Percentiles rank a stretch among this genome's conserved stretches.
phyloP scores from a whole-genome alignment of 192 early-diverging fungal genomes.

The Umbelopsis sp. region DNA sequence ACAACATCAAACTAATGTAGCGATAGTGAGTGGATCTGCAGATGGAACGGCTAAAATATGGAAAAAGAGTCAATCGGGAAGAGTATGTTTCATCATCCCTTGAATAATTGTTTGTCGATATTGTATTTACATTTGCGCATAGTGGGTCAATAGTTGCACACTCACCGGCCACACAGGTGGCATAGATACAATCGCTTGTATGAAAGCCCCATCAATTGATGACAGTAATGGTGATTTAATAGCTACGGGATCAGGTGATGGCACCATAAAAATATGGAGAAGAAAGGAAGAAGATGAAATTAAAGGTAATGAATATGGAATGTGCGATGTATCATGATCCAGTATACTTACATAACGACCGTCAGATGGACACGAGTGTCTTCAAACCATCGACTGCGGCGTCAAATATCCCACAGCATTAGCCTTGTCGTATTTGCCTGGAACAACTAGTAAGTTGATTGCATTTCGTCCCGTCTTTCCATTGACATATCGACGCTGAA shows the following conservation, averaged over 20 bases:
- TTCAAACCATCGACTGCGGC: conserved; percentile 73
- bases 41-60: conserved; percentile 80
- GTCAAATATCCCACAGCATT: conserved; percentile 69
- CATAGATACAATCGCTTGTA: conserved; percentile 66
- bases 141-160: conserved; percentile 67
- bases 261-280: conserved; percentile 71
- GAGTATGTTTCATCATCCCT: conserved; percentile 13
- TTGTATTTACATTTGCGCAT: not conserved
- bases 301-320: conserved; percentile 21
- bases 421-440: conserved; percentile 69
- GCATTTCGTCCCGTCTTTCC: not conserved
- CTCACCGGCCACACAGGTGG: conserved; percentile 68
- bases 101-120: too few relatives aligned
- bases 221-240: conserved; percentile 50
- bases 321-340: not conserved
- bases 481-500: not conserved
- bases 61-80: conserved; percentile 40
- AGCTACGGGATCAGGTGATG: conserved; percentile 72
- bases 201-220: conserved; percentile 47
- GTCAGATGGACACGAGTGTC: conserved; percentile 48
- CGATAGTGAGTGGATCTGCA: conserved; percentile 77
- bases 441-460: conserved; percentile 45
- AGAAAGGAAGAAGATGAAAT: conserved; percentile 40
- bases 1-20: conserved; percentile 51
- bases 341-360: not conserved